Conservation (phyloP, 495 filamentous ascomycete species). For the Aspergillus ellipticus region DNA sequence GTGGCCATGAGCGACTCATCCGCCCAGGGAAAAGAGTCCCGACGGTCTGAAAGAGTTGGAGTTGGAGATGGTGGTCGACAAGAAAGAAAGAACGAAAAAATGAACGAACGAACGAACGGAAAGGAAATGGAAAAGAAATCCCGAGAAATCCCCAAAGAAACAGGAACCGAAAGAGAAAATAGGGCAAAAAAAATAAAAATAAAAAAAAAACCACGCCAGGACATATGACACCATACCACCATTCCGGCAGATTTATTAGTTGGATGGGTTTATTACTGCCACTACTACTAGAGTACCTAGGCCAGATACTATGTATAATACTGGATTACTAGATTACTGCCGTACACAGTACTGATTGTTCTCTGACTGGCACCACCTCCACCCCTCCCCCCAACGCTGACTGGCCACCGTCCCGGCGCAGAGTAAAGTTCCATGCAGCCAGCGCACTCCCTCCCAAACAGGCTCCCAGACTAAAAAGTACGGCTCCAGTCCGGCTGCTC, state of each 20-base stretch:
- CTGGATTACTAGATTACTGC: too few relatives aligned
- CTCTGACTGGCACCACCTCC: constrained; percentile 7
- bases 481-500: constrained; percentile 34
- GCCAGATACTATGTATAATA: too few relatives aligned
- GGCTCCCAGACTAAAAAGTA: constrained; percentile 23
- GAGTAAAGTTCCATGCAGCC: constrained; percentile 9
- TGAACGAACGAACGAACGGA: too few relatives aligned
- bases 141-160: not conserved
- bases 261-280: constrained; percentile 12
- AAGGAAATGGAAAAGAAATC: too few relatives aligned
- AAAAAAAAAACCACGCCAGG: constrained; percentile 3
- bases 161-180: not conserved
- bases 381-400: too few relatives aligned
- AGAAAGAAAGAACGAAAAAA: too few relatives aligned
- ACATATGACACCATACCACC: constrained; percentile 16
- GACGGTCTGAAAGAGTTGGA: too few relatives aligned
- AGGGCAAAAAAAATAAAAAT: not conserved
- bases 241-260: constrained; percentile 11
- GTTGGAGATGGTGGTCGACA: too few relatives aligned
- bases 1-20: too few relatives aligned
- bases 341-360: too few relatives aligned
- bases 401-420: too few relatives aligned
- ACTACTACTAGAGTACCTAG: constrained; percentile 7
- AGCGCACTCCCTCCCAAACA: constrained; percentile 12
- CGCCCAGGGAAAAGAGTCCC: too few relatives aligned